Conservation (phyloP, 345 rosid genomes). For the Populus simonii region DNA sequence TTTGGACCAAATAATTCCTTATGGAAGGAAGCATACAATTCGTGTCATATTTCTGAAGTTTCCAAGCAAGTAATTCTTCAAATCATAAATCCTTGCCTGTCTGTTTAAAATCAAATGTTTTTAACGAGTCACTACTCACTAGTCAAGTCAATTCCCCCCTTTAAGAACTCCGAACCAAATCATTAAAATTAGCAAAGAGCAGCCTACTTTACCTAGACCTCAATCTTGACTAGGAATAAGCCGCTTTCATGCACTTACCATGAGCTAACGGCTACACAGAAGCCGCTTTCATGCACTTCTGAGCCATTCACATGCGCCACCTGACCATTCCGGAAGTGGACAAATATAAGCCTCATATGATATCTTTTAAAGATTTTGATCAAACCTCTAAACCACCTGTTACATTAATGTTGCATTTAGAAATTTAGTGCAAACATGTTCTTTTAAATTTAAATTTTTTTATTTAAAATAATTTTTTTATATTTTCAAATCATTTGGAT, state of each 20-base stretch:
- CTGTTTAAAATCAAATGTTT: neutral
- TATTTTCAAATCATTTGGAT: no score
- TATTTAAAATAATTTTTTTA: no score
- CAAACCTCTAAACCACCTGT: neutral
- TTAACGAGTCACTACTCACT: neutral
- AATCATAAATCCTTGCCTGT: neutral
- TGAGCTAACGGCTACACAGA: neutral
- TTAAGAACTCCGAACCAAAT: neutral
- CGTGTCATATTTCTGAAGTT: neutral
- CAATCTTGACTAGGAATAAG: neutral
- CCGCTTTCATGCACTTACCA: slow-evolving; percentile 20
- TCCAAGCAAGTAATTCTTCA: neutral
- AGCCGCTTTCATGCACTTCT: neutral
- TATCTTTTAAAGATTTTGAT: neutral
- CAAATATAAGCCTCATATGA: slow-evolving; percentile 24
- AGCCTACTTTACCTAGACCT: neutral
- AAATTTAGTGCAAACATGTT: fast-evolving
- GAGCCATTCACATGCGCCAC: slow-evolving; percentile 29
- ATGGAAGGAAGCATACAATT: neutral
- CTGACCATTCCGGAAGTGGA: slow-evolving; percentile 33
- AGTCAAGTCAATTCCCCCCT: neutral
- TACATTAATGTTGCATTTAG: neutral
- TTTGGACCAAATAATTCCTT: neutral
- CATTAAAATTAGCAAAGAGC: neutral
- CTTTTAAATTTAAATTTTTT: no score